Conservation (phyloP, 805 yeast genomes). For the Zygosaccharomyces bailii region DNA sequence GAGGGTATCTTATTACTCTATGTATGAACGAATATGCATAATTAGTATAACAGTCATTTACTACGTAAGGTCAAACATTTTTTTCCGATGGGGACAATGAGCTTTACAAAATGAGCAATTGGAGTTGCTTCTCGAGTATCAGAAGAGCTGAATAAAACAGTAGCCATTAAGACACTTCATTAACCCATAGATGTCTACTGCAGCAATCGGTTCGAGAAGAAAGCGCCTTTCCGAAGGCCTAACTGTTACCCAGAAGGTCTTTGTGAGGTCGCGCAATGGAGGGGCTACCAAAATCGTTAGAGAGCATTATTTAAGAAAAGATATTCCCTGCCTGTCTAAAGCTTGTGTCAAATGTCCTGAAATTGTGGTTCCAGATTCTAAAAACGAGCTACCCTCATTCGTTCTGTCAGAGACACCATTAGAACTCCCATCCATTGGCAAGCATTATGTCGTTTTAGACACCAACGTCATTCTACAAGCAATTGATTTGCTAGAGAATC, state of each 20-base stretch:
- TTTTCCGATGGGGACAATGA: neutral
- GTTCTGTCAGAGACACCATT: constrained; percentile 63
- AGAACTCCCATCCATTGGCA: constrained; percentile 46
- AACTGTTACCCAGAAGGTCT: constrained; percentile 81
- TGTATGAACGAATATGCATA: too few species aligned
- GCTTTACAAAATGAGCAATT: neutral
- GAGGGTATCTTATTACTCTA: too few species aligned
- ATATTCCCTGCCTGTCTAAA: constrained; percentile 84
- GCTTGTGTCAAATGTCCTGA: constrained; percentile 61
- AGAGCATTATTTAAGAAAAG: constrained; percentile 89
- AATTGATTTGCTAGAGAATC: constrained; percentile 82
- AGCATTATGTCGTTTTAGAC: constrained; percentile 83
- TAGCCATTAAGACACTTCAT: neutral
- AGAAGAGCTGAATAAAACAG: neutral
- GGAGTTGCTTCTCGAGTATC: too few species aligned
- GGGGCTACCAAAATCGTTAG: constrained; percentile 87
- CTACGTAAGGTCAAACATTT: neutral
- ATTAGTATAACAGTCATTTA: too few species aligned
- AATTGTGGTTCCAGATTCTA: constrained; percentile 54
- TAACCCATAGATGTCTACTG: constrained; percentile 14
- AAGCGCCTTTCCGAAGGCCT: constrained; percentile 50
- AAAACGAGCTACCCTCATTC: constrained; percentile 62
- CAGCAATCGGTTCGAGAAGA: constrained; percentile 27
- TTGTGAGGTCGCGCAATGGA: constrained; percentile 86
- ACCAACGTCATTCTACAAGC: constrained; percentile 86